Evolutionary conservation across 169 alveolate genomes (phyloP), one percentile per base, ranked within the genome.

Genomic region (Cryptosporidium andersoni): DNA sequence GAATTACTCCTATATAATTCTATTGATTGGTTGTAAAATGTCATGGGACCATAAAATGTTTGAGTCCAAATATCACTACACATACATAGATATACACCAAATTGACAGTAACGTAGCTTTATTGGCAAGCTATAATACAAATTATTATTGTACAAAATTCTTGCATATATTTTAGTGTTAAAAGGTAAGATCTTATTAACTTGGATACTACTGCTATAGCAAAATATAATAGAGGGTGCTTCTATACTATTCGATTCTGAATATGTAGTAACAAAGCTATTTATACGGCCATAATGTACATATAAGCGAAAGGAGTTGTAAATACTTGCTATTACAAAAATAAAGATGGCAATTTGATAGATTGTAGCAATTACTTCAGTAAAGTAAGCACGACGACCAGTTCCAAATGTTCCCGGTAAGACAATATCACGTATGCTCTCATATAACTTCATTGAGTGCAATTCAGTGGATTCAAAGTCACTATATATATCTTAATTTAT

Each of bases 331-430:
- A 55, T 12, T 8, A 74, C 85, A 16, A 74, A 56, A 7, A 6
- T 63, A 47, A 58, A 74, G 16, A 74, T 74, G 14, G 48, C 42
- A 43, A 74, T n/a, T 58, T 74, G 85, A 42, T 74, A 74, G 40
- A 74, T 47, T 60, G 85, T 36, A 11, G 85, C 85, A 1, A 74
- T 63, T 45, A 56, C 43, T 43, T 68, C 85, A 3, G 85, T 74
- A 8, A 74, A 60, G 16, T 56, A 7, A 5, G 85, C 85, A 47
- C 85, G 55, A 58, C 62, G 55, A 16, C 85, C 85, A 11, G 14
- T 58, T 42, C 85, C 85, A 55, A 74, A 74, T 12, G 85, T 74
- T 6, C 85, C 85, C 36, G 85, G 85, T 37, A 74, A 64, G 42
- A 74, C 74, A 47, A 55, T 58, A 60, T 74, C 85, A 43, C 63